Evolutionary conservation across 2,329 filamentous ascomycete species (phyloP), one percentile per base, ranked within the genome.

Genomic region (Fusarium tricinctum): DNA sequence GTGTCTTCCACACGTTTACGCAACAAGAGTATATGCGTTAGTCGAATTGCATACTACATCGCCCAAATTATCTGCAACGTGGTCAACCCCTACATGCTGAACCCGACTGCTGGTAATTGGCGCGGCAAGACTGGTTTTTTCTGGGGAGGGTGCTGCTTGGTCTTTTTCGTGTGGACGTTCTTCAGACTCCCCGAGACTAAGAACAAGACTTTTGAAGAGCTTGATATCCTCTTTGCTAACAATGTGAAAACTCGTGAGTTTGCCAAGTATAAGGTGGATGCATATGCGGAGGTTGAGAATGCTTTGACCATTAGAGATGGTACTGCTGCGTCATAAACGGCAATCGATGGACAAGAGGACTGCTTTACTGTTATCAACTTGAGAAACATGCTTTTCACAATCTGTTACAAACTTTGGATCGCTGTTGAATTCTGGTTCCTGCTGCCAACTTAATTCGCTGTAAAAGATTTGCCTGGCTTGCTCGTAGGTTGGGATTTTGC

Each of bases 181-280:
- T 85, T 84, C 71, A 82, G 81, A 17, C 73, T 85, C 10, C 84
- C 84, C 4, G 86, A 88, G 73, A 82, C 84, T 1, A 83, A 66
- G 42, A 40, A 51, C 22, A 68, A 64, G 30, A 84, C 82, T 0
- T 82, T 85, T 50, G 84, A 84, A 65, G 85, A 88, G 74, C 78
- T 88, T 9, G 85, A 87, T 54, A 78, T 82, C n/a, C 64, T 88
- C 23, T 88, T 88, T 71, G 79, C 81, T 42, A 75, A 75, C n/a
- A 74, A 70, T 35, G 74, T 80, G 5, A 63, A 78, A 4, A 80
- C 81, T 4, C 76, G 81, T 8, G 77, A 81, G 33, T 84, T 82
- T 53, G 60, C 76, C 2, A 67, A 53, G 26, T 77, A 75, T 2
- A 73, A 78, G 9, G 78, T 81, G 3, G 76, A 80, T 26, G 69